Conservation (phyloP, 768 basidiomycete genomes). For the Tricholomella constricta region DNA sequence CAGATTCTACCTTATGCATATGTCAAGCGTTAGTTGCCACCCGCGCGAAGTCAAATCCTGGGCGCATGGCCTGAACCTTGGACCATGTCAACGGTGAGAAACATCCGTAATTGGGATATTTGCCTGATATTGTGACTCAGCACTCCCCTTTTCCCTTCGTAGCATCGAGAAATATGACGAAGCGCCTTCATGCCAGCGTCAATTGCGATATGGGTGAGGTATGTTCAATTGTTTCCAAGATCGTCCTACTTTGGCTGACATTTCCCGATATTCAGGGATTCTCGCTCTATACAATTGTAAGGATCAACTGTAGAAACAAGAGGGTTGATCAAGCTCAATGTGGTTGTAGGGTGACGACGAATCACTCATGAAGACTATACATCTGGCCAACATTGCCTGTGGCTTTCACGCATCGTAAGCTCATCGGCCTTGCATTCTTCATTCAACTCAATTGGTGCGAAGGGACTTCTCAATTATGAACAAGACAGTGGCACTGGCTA, state of each 20-base stretch:
- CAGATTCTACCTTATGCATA: too few relatives aligned
- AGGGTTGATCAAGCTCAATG: too few relatives aligned
- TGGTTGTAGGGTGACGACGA: constrained; percentile 55
- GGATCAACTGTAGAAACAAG: neutral
- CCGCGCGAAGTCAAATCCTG: too few relatives aligned
- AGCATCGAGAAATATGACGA: neutral
- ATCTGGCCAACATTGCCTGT: constrained; percentile 65
- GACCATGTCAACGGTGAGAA: too few relatives aligned
- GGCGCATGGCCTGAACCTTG: too few relatives aligned
- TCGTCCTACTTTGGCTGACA: neutral
- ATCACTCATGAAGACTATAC: constrained; percentile 54
- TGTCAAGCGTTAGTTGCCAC: too few relatives aligned
- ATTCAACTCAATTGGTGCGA: neutral
- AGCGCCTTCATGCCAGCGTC: constrained; percentile 41
- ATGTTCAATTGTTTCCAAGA: neutral
- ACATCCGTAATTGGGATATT: too few relatives aligned
- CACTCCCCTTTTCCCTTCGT: too few relatives aligned
- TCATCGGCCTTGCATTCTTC: too few relatives aligned
- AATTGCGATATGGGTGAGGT: constrained; percentile 65
- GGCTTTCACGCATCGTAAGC: constrained; percentile 67
- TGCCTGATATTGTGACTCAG: too few relatives aligned
- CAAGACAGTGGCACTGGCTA: constrained; percentile 59
- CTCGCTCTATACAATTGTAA: constrained; percentile 50
- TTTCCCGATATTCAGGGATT: constrained; percentile 46
- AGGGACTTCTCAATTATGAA: constrained; percentile 70